A percentile compares a stretch with the other conserved stretches of the same genome.
Evolutionary conservation across 331 rosid species (phyloP).

Genomic region (Prunus yedoensis): DNA sequence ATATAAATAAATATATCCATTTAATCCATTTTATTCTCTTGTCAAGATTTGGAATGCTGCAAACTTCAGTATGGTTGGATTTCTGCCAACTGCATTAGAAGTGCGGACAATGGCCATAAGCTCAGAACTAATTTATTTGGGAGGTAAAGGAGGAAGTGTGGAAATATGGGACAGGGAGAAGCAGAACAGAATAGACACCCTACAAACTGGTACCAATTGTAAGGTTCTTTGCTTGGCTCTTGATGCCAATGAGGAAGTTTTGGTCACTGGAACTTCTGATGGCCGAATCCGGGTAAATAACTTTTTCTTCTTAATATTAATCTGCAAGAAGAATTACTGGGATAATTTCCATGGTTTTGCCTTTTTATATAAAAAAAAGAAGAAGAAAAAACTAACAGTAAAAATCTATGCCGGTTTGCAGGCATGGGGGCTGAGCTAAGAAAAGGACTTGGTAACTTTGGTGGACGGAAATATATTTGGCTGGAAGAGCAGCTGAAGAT

Average conservation of each 20-base stretch:
- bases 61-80: conserved; percentile 54
- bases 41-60: conserved; percentile 71
- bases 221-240: conserved; percentile 70
- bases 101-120: conserved; percentile 76
- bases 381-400: neutral
- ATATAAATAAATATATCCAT: neutral
- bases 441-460: conserved; percentile 22
- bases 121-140: conserved; percentile 76
- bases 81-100: conserved; percentile 57
- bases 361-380: neutral
- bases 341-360: neutral
- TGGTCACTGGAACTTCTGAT: conserved; percentile 83
- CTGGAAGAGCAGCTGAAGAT: conserved; percentile 3
- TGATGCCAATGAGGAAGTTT: conserved; percentile 63
- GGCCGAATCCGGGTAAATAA: conserved; percentile 73
- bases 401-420: conserved; percentile 41
- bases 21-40: neutral
- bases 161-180: conserved; percentile 80
- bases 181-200: conserved; percentile 49
- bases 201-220: conserved; percentile 61
- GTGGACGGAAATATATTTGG: conserved; percentile 15
- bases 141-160: conserved; percentile 73
- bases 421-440: conserved; percentile 75
- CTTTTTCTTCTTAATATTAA: neutral
- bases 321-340: neutral